Conservation (phyloP, 495 filamentous ascomycete genomes). For the Aspergillus avenaceus region DNA sequence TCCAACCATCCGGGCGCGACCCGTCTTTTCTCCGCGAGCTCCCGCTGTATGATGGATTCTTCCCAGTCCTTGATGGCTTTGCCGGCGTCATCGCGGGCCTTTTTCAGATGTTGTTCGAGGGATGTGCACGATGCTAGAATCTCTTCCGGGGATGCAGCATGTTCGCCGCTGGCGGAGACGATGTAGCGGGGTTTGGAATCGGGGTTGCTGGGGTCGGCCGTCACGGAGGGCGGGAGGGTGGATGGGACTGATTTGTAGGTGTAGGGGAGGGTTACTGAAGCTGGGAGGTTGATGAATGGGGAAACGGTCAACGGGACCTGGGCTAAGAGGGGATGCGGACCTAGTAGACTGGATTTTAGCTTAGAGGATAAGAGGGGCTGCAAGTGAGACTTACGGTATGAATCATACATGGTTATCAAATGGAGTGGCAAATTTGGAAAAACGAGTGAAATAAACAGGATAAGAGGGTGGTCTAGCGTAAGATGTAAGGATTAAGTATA, state of each 20-base stretch:
- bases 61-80: slow-evolving; percentile 66
- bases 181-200: slow-evolving; percentile 61
- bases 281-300: slow-evolving; percentile 88
- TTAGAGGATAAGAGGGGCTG: neutral
- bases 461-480: neutral
- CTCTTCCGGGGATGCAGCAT: slow-evolving; percentile 74
- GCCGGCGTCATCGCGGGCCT: slow-evolving; percentile 58
- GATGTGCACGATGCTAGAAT: slow-evolving; percentile 76
- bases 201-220: slow-evolving; percentile 44
- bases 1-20: slow-evolving; percentile 95
- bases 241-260: slow-evolving; percentile 88
- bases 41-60: slow-evolving; percentile 63
- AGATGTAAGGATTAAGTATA: neutral
- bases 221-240: slow-evolving; percentile 74
- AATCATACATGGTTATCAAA: slow-evolving; percentile 37
- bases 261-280: slow-evolving; percentile 88
- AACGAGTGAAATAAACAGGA: neutral
- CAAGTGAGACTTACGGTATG: slow-evolving; percentile 30
- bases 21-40: slow-evolving; percentile 86
- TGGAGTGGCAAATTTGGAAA: too few species aligned
- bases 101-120: slow-evolving; percentile 68
- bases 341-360: slow-evolving; percentile 39
- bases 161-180: slow-evolving; percentile 63
- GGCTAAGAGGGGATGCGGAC: slow-evolving; percentile 80
- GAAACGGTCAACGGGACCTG: slow-evolving; percentile 92